Percentiles rank a stretch among this genome's conserved stretches.
Conservation (phyloP, 108 stramenopile genomes). For the Pseudonitzschia multiseries region DNA sequence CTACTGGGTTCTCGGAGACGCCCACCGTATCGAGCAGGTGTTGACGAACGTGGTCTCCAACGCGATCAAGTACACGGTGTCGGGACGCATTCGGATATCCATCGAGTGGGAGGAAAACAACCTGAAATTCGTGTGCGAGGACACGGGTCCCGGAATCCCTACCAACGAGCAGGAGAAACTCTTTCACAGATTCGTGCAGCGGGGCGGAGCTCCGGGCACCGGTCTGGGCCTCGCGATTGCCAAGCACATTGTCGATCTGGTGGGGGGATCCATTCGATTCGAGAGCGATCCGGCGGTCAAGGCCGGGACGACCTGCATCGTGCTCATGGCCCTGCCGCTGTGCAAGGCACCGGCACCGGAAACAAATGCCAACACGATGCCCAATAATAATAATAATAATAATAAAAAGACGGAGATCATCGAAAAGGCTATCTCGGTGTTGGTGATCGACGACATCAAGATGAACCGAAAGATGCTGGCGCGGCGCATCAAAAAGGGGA, state of each 20-base stretch:
- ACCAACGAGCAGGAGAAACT: constrained; percentile 59
- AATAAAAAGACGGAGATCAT: constrained; percentile 26
- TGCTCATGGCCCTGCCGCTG: constrained; percentile 42
- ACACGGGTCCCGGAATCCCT: constrained; percentile 87
- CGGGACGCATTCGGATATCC: constrained; percentile 46
- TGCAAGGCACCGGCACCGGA: constrained; percentile 53
- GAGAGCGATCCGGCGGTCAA: constrained; percentile 53
- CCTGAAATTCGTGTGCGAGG: constrained; percentile 50
- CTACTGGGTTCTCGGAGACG: constrained; percentile 66
- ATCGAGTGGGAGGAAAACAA: constrained; percentile 40
- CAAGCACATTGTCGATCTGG: constrained; percentile 65
- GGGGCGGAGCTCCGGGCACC: constrained; percentile 70
- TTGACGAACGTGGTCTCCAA: constrained; percentile 70
- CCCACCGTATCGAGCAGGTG: constrained; percentile 66
- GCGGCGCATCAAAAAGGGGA: constrained; percentile 47
- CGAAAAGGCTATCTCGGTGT: constrained; percentile 40
- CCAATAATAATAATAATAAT: too few relatives aligned
- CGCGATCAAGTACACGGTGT: constrained; percentile 70
- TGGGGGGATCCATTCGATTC: constrained; percentile 58
- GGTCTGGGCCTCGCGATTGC: constrained; percentile 81
- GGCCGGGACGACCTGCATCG: constrained; percentile 64
- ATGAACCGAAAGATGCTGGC: constrained; percentile 68
- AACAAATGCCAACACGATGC: too few relatives aligned
- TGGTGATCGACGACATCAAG: constrained; percentile 69
- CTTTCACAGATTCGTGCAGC: constrained; percentile 73